These are phyloP conservation scores for Trichoderma breve DNA, from an alignment of 2,329 filamentous ascomycete genomes.

Conservation along the genomic window DNA sequence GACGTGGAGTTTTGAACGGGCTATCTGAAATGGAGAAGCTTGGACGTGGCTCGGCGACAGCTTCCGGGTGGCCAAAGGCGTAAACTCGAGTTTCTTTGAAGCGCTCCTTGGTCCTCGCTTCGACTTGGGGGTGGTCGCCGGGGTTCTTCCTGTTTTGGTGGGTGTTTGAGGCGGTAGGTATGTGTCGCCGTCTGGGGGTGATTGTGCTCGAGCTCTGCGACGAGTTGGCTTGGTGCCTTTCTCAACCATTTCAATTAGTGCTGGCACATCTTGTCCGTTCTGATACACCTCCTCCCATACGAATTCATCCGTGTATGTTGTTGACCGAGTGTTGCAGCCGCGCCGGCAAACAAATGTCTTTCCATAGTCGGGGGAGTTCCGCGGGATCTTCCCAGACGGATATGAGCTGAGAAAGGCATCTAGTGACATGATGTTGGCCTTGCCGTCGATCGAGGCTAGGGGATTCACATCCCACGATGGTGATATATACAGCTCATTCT, in stretches of 20 bases:
- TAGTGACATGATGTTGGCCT: slow-evolving; percentile 74
- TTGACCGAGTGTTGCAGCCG: slow-evolving; percentile 84
- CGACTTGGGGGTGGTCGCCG: slow-evolving; percentile 33
- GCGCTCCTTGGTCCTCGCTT: slow-evolving; percentile 32
- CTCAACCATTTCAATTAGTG: slow-evolving; percentile 66
- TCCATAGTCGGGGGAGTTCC: slow-evolving; percentile 69
- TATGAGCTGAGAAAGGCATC: slow-evolving; percentile 65
- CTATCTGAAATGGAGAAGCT: slow-evolving; percentile 86
- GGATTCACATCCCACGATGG: slow-evolving; percentile 84
- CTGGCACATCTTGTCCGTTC: slow-evolving; percentile 61
- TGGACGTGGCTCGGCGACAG: slow-evolving; percentile 73
- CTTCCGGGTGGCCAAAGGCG: slow-evolving; percentile 83
- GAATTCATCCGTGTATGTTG: slow-evolving; percentile 90
- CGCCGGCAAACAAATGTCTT: slow-evolving; percentile 88
- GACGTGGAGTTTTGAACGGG: slow-evolving; percentile 85
- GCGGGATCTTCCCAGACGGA: slow-evolving; percentile 72
- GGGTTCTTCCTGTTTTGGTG: slow-evolving; percentile 34
- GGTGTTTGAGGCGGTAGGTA: slow-evolving; percentile 40
- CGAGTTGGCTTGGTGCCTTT: slow-evolving; percentile 68
- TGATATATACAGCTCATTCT: slow-evolving; percentile 92
- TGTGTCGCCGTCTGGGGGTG: slow-evolving; percentile 33
- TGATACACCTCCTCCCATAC: slow-evolving; percentile 82
- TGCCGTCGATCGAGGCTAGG: slow-evolving; percentile 85
- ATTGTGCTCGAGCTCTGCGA: slow-evolving; percentile 31
- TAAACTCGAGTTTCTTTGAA: slow-evolving; percentile 83